Base-by-base conservation (phyloP, 148 eudicot species). In the Persicaria maculosa region DNA sequence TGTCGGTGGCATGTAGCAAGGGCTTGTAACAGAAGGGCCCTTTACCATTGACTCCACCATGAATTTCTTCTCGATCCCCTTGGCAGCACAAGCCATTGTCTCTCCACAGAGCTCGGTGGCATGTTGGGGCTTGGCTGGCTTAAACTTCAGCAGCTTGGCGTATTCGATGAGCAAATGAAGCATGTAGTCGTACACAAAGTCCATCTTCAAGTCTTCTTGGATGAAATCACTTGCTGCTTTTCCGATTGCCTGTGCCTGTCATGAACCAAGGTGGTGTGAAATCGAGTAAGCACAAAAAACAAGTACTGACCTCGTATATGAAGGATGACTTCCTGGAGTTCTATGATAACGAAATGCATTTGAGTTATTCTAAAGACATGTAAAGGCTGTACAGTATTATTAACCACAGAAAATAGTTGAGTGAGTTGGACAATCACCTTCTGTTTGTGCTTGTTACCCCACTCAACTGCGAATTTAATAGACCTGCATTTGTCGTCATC, bases 151-250 rank as follows among this genome's bases (percentile, higher is more conserved):
- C 61, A 90, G 88, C 81, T 87, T 93, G 2, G 97, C 77, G 45
- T 90, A 93, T 77, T 93, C 90, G 10, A 64, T 86, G 48, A 93
- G 84, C 71, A 93, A 79, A 80, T 93, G 93, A 65, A 90, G 81
- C 93, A 93, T 93, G 86, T 93, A 90, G 76, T 93, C 98, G 44
- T 93, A 93, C 68, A 90, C 90, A 55, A 80, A 79, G 59, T 93
- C 91, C 90, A 93, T 89, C 75, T 86, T 85, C 75, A 89, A 46
- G 17, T 88, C 89, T 19, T 89, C 77, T 16, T 79, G 90, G 53
- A 87, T 80, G 82, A 85, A 88, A 25, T 79, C 73, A 47, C 89
- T 90, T 45, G 90, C 87, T 3, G 86, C 82, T 68, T 80, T 82
- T 1, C 92, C 93, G 6, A 93, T 93, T 8, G 73, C 86, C 70